Percentiles rank a stretch among this genome's conserved stretches.
Conservation (phyloP, 2,329 filamentous ascomycete species). For the Daldinia sp. region DNA sequence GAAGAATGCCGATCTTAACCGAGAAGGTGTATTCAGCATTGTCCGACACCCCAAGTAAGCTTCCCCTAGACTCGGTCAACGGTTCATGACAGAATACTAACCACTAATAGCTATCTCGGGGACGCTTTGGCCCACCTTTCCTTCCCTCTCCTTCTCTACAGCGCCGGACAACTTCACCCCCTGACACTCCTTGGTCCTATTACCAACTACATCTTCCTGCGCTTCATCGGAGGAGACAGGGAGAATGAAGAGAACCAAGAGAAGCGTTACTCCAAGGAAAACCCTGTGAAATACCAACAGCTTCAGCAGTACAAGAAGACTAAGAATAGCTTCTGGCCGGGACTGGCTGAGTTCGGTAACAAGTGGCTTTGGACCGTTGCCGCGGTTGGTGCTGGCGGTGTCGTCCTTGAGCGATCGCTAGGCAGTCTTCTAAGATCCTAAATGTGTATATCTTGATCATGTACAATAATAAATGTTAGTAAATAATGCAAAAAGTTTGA, state of each 20-base stretch:
- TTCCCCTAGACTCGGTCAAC: neutral
- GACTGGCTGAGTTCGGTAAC: slow-evolving; percentile 57
- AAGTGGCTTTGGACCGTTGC: slow-evolving; percentile 64
- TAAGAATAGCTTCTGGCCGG: slow-evolving; percentile 69
- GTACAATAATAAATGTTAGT: neutral
- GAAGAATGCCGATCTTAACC: slow-evolving; percentile 54
- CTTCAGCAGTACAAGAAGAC: slow-evolving; percentile 59
- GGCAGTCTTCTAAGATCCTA: neutral
- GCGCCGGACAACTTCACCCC: slow-evolving; percentile 62
- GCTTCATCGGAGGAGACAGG: slow-evolving; percentile 64
- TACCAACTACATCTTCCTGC: slow-evolving; percentile 66
- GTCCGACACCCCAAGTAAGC: slow-evolving; percentile 69
- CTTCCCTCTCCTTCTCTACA: slow-evolving; percentile 65
- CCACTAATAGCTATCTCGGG: slow-evolving; percentile 62
- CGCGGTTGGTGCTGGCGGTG: slow-evolving; percentile 58
- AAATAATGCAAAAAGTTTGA: neutral
- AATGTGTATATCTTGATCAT: neutral
- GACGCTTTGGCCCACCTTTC: slow-evolving; percentile 66
- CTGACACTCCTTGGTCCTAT: slow-evolving; percentile 63
- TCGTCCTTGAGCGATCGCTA: slow-evolving; percentile 53
- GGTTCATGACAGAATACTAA: neutral
- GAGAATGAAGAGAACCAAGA: slow-evolving; percentile 62
- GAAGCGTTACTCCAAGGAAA: slow-evolving; percentile 59
- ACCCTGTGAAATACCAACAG: slow-evolving; percentile 61
- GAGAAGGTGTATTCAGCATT: slow-evolving; percentile 68